Conservation (phyloP, 2,329 filamentous ascomycete genomes). For the Penicillium freii region DNA sequence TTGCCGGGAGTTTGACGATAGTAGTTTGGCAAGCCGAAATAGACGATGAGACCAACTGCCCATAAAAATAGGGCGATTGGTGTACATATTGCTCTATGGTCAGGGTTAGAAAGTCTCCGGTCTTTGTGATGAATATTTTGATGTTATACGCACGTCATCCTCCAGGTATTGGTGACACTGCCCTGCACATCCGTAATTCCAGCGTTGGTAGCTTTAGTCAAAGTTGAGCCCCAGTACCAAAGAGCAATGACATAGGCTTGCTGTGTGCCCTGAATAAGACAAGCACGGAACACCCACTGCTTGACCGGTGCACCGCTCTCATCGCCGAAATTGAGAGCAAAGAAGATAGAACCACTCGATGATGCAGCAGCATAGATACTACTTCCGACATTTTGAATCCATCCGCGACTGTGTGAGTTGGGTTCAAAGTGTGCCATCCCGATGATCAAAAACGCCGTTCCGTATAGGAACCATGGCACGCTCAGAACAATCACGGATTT, state of each 20-base stretch:
- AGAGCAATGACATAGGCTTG: slow-evolving; percentile 64
- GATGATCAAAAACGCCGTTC: slow-evolving; percentile 62
- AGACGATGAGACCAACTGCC: slow-evolving; percentile 55
- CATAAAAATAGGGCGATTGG: slow-evolving; percentile 60
- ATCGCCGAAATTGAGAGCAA: slow-evolving; percentile 65
- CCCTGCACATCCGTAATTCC: slow-evolving; percentile 41
- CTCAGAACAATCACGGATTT: slow-evolving; percentile 59
- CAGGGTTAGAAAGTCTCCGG: slow-evolving; percentile 19
- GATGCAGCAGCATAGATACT: slow-evolving; percentile 63
- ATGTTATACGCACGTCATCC: slow-evolving; percentile 40
- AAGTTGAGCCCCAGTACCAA: slow-evolving; percentile 65
- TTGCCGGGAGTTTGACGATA: slow-evolving; percentile 64
- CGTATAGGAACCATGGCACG: slow-evolving; percentile 62
- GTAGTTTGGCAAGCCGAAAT: slow-evolving; percentile 63
- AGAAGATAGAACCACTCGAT: slow-evolving; percentile 63
- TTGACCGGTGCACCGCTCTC: slow-evolving; percentile 62
- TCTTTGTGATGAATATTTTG: not conserved
- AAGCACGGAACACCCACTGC: slow-evolving; percentile 66
- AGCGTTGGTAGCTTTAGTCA: slow-evolving; percentile 47
- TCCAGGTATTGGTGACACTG: slow-evolving; percentile 44
- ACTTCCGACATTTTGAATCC: slow-evolving; percentile 61
- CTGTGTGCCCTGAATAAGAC: slow-evolving; percentile 65
- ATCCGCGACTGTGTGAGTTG: slow-evolving; percentile 44
- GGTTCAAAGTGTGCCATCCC: slow-evolving; percentile 58
- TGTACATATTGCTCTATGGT: slow-evolving; percentile 51